These are phyloP conservation scores for Bacidia gigantensis DNA, from an alignment of 495 filamentous ascomycete species.

Conservation along the genomic window DNA sequence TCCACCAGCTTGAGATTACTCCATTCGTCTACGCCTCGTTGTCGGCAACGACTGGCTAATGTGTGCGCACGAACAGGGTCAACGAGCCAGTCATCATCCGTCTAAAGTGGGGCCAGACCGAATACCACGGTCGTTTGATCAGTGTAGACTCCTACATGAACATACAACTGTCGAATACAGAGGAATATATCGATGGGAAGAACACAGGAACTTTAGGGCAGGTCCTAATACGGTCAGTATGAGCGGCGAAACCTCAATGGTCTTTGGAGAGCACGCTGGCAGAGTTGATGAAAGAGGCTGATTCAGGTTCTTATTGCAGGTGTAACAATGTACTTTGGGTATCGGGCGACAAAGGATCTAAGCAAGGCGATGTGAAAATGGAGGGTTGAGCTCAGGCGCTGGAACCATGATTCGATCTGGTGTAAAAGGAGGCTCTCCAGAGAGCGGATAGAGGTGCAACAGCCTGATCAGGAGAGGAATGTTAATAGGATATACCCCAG, in stretches of 20 bases:
- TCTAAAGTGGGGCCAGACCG: conserved; percentile 94
- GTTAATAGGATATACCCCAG: too few species aligned
- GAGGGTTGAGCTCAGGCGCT: conserved; percentile 18
- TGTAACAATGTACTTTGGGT: conserved; percentile 98
- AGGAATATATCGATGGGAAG: conserved; percentile 86
- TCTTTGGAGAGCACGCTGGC: too few species aligned
- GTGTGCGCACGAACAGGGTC: conserved; percentile 53
- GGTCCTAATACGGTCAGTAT: conserved; percentile 69
- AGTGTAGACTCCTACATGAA: conserved; percentile 98
- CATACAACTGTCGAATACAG: conserved; percentile 74
- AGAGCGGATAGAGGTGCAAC: too few species aligned
- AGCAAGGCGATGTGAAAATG: conserved; percentile 39
- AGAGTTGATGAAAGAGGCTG: conserved; percentile 10
- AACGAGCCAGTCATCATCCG: conserved; percentile 80
- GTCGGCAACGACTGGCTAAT: conserved; percentile 5
- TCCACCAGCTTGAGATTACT: neutral
- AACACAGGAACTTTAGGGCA: conserved; percentile 70
- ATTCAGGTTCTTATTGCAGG: conserved; percentile 28
- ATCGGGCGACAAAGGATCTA: conserved; percentile 43
- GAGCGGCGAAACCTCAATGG: too few species aligned
- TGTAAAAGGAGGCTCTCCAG: too few species aligned
- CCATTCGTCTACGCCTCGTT: neutral
- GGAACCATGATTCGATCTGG: too few species aligned
- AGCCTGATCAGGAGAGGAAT: too few species aligned
- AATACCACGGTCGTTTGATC: conserved; percentile 87